A percentile compares a stretch with the other conserved stretches of the same genome.
phyloP scores from a whole-genome alignment of 2,329 filamentous ascomycete species.

The Nannizziopsis arthrosporioides region DNA sequence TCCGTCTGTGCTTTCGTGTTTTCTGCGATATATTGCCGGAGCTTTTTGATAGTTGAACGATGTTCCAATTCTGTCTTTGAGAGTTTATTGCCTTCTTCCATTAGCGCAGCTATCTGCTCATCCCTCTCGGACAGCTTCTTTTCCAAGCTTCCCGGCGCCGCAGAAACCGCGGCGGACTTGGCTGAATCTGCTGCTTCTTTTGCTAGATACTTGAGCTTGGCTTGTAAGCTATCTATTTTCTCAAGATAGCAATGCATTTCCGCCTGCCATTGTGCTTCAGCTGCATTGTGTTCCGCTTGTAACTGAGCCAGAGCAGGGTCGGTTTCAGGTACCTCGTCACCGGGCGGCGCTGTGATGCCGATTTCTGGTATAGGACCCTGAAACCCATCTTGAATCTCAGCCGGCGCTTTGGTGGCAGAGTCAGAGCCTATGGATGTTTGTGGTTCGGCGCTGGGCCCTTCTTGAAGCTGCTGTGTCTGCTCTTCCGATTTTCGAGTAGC shows the following conservation, averaged over 20 bases:
- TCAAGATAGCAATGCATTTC: conserved; percentile 77
- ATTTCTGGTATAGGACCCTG: conserved; percentile 14
- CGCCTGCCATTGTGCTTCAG: conserved; percentile 56
- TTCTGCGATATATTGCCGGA: conserved; percentile 45
- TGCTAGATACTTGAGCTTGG: conserved; percentile 79
- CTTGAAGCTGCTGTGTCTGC: not conserved
- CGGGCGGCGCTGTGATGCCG: conserved; percentile 12
- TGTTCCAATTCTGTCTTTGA: conserved; percentile 79
- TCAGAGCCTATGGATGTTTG: conserved; percentile 4
- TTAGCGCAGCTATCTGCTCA: conserved; percentile 73
- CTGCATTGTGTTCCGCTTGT: conserved; percentile 40
- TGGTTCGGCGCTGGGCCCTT: not conserved
- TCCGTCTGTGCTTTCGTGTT: conserved; percentile 42
- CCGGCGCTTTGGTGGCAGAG: not conserved
- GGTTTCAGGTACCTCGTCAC: conserved; percentile 23
- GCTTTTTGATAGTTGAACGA: conserved; percentile 67
- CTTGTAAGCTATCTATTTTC: conserved; percentile 79
- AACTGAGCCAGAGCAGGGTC: conserved; percentile 39
- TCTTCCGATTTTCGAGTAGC: conserved; percentile 23
- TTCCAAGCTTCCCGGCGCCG: conserved; percentile 54
- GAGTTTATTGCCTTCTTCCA: conserved; percentile 85
- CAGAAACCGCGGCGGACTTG: conserved; percentile 52
- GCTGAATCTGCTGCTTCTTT: conserved; percentile 67
- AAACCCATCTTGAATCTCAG: not conserved
- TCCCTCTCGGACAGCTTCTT: conserved; percentile 82